Evolutionary conservation across 352 stramenopile genomes (phyloP).

Genomic region (Pythium rhizo-oryzae): DNA sequence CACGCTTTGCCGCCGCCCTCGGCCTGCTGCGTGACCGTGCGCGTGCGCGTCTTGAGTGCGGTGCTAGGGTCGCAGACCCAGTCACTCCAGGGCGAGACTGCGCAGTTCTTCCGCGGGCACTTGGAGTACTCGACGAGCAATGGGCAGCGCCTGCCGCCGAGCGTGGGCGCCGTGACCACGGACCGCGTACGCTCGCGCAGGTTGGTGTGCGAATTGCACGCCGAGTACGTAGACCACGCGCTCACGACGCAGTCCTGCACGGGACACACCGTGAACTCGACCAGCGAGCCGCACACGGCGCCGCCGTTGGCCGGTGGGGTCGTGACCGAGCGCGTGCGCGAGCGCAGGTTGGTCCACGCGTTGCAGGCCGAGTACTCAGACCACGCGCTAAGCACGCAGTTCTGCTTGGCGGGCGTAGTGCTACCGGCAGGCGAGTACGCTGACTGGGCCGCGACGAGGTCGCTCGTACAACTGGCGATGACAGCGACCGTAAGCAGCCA

Average conservation of each 20-base stretch:
- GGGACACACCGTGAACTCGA: conserved; percentile 27
- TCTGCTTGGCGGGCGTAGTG: conserved; percentile 5
- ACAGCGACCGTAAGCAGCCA: background rate
- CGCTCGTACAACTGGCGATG: background rate
- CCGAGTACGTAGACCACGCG: conserved; percentile 23
- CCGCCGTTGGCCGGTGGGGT: conserved; percentile 36
- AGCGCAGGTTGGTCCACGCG: conserved; percentile 10
- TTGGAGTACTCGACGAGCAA: conserved; percentile 30
- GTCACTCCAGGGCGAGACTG: conserved; percentile 19
- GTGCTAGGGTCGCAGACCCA: conserved; percentile 25
- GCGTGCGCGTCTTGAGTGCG: conserved; percentile 23
- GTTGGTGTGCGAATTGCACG: conserved; percentile 18
- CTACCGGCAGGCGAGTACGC: background rate
- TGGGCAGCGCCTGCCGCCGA: conserved; percentile 39
- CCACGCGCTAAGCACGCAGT: conserved; percentile 35
- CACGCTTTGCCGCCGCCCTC: conserved; percentile 30
- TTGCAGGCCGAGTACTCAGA: conserved; percentile 22
- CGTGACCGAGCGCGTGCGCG: conserved; percentile 17
- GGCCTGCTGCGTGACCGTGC: conserved; percentile 21
- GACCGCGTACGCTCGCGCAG: conserved; percentile 15
- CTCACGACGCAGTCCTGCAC: conserved; percentile 33
- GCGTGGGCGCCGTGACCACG: conserved; percentile 21
- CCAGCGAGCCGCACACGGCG: conserved; percentile 34
- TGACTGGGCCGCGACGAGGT: too few species aligned
- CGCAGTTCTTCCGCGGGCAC: conserved; percentile 17